phyloP scores from a whole-genome alignment of 495 filamentous ascomycete genomes.

The Pyronema omphalodes region DNA sequence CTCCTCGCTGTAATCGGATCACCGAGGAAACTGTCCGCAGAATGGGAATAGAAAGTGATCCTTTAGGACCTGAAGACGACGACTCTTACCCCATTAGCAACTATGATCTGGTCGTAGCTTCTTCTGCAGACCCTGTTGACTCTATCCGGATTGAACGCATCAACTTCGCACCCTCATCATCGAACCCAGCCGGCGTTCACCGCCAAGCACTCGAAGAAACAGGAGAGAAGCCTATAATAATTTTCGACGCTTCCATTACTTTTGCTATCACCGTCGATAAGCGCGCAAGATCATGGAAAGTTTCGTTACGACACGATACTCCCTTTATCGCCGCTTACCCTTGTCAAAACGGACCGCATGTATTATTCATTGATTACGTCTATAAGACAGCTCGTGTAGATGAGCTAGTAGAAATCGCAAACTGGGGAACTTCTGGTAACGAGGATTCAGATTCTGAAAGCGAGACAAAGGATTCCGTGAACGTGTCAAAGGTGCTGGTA shows the following conservation, averaged over 20 bases:
- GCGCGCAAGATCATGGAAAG: slow-evolving; percentile 35
- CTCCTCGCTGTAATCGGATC: slow-evolving; percentile 29
- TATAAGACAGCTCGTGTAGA: slow-evolving; percentile 37
- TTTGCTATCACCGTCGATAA: slow-evolving; percentile 44
- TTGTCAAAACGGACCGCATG: slow-evolving; percentile 49
- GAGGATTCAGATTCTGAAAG: slow-evolving; percentile 10
- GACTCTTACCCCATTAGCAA: slow-evolving; percentile 39
- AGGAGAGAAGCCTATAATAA: slow-evolving; percentile 25
- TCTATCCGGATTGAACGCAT: slow-evolving; percentile 47
- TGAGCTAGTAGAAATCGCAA: slow-evolving; percentile 39
- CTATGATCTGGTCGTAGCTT: slow-evolving; percentile 33
- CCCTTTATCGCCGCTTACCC: slow-evolving; percentile 47
- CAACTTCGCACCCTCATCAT: slow-evolving; percentile 26
- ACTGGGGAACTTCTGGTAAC: slow-evolving; percentile 35
- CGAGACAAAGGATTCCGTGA: slow-evolving; percentile 8
- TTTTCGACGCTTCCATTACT: slow-evolving; percentile 44
- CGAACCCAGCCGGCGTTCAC: slow-evolving; percentile 13
- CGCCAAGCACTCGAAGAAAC: slow-evolving; percentile 11
- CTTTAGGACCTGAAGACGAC: slow-evolving; percentile 39
- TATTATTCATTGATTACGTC: slow-evolving; percentile 48
- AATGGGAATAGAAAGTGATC: slow-evolving; percentile 44
- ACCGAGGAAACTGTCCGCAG: slow-evolving; percentile 35
- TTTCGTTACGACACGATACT: slow-evolving; percentile 44
- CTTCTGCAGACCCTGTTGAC: slow-evolving; percentile 34
- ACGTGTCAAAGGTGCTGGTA: slow-evolving; percentile 43